Percentiles rank a stretch among this genome's conserved stretches.
Conservation (phyloP, 208 protist species). For the Leishmania guyanensis region DNA sequence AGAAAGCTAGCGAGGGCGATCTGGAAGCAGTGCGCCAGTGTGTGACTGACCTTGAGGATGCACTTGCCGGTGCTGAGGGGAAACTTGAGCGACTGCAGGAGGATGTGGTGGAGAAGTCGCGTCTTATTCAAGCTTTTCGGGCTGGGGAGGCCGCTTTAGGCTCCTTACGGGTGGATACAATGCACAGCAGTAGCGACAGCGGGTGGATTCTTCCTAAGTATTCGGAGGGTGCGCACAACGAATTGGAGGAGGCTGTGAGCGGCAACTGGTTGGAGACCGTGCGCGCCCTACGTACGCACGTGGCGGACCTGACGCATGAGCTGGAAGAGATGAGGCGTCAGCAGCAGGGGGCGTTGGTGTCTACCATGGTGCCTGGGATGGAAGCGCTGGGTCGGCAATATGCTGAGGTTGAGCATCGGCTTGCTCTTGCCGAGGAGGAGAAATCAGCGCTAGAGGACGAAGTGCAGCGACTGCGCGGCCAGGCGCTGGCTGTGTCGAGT, state of each 20-base stretch:
- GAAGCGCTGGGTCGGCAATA: conserved; percentile 37
- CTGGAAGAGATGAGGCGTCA: conserved; percentile 8
- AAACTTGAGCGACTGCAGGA: conserved; percentile 27
- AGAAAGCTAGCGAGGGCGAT: neutral
- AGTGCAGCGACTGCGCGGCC: conserved; percentile 6
- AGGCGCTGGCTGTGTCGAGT: neutral
- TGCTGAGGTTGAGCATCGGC: conserved; percentile 32
- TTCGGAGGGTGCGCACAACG: neutral
- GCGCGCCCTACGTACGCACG: conserved; percentile 1
- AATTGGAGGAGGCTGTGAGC: neutral
- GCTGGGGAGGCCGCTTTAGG: conserved; percentile 25
- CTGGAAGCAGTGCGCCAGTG: neutral
- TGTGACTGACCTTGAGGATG: conserved; percentile 28
- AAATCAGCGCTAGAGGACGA: conserved; percentile 17
- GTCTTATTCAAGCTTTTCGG: conserved; percentile 26
- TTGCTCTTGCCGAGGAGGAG: conserved; percentile 33
- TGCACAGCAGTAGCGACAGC: conserved; percentile 1
- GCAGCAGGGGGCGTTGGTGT: neutral
- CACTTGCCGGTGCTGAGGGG: conserved; percentile 19
- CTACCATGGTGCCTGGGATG: conserved; percentile 34
- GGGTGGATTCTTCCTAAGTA: neutral
- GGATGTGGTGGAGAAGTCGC: conserved; percentile 23
- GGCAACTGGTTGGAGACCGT: neutral
- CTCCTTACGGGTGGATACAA: conserved; percentile 3
- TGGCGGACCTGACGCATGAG: conserved; percentile 16